Percentiles rank a stretch among this genome's conserved stretches.
Evolutionary conservation across 2,329 filamentous ascomycete species (phyloP).

Genomic region (Diaporthe longicolla): DNA sequence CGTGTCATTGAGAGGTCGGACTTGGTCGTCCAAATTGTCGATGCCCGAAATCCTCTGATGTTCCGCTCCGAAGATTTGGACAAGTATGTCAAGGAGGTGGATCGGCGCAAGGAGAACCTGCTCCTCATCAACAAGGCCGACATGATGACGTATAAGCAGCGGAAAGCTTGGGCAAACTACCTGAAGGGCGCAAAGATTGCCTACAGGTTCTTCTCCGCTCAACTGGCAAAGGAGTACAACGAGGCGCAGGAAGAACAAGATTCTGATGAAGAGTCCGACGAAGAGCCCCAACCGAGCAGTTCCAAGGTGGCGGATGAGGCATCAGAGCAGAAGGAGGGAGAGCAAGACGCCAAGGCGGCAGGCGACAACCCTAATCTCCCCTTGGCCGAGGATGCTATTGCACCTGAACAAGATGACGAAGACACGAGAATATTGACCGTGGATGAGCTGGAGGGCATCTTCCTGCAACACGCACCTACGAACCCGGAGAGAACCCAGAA

Average conservation of each 20-base stretch:
- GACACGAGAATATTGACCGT: slow-evolving; percentile 89
- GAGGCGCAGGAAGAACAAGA: slow-evolving; percentile 75
- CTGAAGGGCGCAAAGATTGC: slow-evolving; percentile 85
- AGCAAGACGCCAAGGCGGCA: slow-evolving; percentile 46
- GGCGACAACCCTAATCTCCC: slow-evolving; percentile 44
- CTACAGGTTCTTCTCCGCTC: slow-evolving; percentile 97
- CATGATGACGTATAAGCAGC: slow-evolving; percentile 94
- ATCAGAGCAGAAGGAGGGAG: slow-evolving; percentile 46
- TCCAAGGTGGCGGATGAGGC: slow-evolving; percentile 46
- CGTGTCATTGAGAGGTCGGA: slow-evolving; percentile 97
- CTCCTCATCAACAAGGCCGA: slow-evolving; percentile 98
- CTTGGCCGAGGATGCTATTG: slow-evolving; percentile 57
- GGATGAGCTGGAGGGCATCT: slow-evolving; percentile 91
- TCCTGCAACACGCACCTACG: slow-evolving; percentile 78
- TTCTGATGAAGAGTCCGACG: slow-evolving; percentile 61
- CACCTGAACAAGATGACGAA: slow-evolving; percentile 62
- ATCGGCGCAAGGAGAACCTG: slow-evolving; percentile 89
- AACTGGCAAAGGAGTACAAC: slow-evolving; percentile 89
- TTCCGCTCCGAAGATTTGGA: slow-evolving; percentile 97
- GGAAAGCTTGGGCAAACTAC: slow-evolving; percentile 87
- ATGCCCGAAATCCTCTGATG: slow-evolving; percentile 92
- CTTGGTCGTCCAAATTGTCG: slow-evolving; percentile 96
- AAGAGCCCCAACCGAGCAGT: slow-evolving; percentile 49
- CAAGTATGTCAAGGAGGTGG: slow-evolving; percentile 92
- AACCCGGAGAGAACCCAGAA: slow-evolving; percentile 69